A percentile compares a stretch with the other conserved stretches of the same genome.
Evolutionary conservation across 73 alveolate species (phyloP).

Genomic region (Uronychia binucleata): DNA sequence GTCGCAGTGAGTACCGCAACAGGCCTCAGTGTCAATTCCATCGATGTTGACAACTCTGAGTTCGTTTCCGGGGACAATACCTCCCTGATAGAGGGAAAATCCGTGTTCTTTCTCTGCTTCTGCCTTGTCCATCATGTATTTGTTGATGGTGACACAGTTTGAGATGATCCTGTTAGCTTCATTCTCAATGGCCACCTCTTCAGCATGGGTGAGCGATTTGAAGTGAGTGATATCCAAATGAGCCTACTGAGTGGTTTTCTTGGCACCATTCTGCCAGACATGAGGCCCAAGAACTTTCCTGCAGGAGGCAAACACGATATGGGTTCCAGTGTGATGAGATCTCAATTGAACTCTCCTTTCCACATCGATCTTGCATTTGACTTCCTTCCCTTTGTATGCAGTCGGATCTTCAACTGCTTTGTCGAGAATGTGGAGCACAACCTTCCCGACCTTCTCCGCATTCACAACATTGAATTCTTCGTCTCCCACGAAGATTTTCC

Average conservation of each 20-base stretch:
- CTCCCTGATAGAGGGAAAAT: conserved; percentile 96
- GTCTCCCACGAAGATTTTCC: conserved; percentile 66
- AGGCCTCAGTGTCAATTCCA: conserved; percentile 98
- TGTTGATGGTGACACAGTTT: conserved; percentile 81
- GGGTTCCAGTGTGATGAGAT: conserved; percentile 98
- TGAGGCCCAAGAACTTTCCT: conserved; percentile 98
- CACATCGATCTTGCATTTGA: conserved; percentile 82
- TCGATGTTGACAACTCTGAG: conserved; percentile 96
- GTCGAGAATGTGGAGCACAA: conserved; percentile 92
- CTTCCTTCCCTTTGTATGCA: conserved; percentile 79
- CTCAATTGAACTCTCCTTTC: conserved; percentile 93
- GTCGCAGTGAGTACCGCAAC: conserved; percentile 99
- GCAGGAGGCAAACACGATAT: conserved; percentile 96
- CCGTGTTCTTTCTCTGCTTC: conserved; percentile 98
- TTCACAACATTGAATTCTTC: conserved; percentile 78
- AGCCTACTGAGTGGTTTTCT: conserved; percentile 94
- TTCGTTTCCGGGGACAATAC: conserved; percentile 98
- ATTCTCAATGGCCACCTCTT: conserved; percentile 94
- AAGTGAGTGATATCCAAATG: conserved; percentile 98
- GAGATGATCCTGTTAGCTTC: conserved; percentile 93
- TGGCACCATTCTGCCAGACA: conserved; percentile 99
- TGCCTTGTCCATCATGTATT: conserved; percentile 94
- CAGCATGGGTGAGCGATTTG: conserved; percentile 90
- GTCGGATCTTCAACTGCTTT: conserved; percentile 77
- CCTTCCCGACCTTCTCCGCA: conserved; percentile 96